Evolutionary conservation across 768 basidiomycete species (phyloP).

Genomic region (Panaeolus cyanescens): DNA sequence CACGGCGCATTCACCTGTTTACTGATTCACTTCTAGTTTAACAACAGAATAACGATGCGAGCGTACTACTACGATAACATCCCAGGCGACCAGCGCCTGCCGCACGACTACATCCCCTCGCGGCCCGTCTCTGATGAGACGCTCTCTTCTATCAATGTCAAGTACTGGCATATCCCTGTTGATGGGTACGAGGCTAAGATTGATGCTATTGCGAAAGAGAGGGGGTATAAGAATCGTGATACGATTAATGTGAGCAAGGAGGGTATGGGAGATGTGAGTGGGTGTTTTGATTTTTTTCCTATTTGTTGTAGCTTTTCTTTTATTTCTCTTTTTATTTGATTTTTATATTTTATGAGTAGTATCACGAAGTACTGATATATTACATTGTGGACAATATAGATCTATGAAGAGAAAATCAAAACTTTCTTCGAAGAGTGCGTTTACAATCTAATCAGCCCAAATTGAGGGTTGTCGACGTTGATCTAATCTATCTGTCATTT

Average conservation of each 20-base stretch:
- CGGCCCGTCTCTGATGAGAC: constrained; percentile 51
- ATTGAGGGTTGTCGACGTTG: no score
- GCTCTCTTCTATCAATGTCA: constrained; percentile 63
- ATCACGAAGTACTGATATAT: background rate
- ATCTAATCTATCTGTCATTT: background rate
- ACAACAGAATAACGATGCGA: constrained; percentile 56
- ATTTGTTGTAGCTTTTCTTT: background rate
- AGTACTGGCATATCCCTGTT: constrained; percentile 67
- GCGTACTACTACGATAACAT: constrained; percentile 77
- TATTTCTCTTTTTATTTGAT: background rate
- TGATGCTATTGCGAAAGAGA: constrained; percentile 63
- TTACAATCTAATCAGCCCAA: background rate
- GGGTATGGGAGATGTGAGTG: constrained; percentile 72
- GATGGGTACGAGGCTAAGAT: constrained; percentile 57
- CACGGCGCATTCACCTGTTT: no score
- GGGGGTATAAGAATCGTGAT: constrained; percentile 85
- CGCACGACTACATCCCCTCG: constrained; percentile 69
- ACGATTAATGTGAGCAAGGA: constrained; percentile 75
- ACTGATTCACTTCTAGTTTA: no score
- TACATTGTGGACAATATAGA: constrained; percentile 20
- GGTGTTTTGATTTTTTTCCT: background rate
- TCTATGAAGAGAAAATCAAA: constrained; percentile 82
- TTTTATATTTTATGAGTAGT: background rate
- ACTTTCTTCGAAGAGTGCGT: constrained; percentile 82
- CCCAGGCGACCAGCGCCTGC: constrained; percentile 79